phyloP scores from a whole-genome alignment of 352 stramenopile genomes.

The Pythium aristosporum region DNA sequence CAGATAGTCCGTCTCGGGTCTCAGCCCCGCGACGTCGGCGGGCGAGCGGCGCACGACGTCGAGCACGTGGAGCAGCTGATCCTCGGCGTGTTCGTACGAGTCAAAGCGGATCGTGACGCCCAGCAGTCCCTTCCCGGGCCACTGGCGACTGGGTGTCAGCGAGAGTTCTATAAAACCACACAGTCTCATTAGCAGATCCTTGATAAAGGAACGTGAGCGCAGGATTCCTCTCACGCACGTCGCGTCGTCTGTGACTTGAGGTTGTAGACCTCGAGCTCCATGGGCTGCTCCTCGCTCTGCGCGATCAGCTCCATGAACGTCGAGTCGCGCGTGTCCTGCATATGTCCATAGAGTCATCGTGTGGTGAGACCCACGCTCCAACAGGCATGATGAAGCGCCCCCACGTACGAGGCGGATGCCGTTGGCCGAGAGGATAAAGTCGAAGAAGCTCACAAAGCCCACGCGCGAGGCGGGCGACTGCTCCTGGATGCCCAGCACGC shows the following conservation, averaged over 20 bases:
- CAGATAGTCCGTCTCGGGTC: constrained; percentile 92
- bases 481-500: constrained; percentile 96
- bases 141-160: constrained; percentile 92
- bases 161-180: constrained; percentile 41
- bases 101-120: constrained; percentile 98
- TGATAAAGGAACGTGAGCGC: too few species aligned
- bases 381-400: neutral
- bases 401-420: constrained; percentile 70
- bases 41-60: constrained; percentile 90
- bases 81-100: constrained; percentile 94
- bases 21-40: constrained; percentile 87
- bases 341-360: neutral
- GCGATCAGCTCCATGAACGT: constrained; percentile 93
- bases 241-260: constrained; percentile 74
- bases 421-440: constrained; percentile 97
- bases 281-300: constrained; percentile 71
- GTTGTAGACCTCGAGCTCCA: constrained; percentile 79
- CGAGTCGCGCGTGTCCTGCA: constrained; percentile 78
- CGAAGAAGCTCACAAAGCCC: constrained; percentile 96
- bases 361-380: constrained; percentile 12
- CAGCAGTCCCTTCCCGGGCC: constrained; percentile 93
- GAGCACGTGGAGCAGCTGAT: constrained; percentile 95
- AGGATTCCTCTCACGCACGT: constrained; percentile 23
- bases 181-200: too few species aligned
- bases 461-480: constrained; percentile 89